Conservation (phyloP, 331 rosid genomes). For the Pyracantha coccinea region DNA sequence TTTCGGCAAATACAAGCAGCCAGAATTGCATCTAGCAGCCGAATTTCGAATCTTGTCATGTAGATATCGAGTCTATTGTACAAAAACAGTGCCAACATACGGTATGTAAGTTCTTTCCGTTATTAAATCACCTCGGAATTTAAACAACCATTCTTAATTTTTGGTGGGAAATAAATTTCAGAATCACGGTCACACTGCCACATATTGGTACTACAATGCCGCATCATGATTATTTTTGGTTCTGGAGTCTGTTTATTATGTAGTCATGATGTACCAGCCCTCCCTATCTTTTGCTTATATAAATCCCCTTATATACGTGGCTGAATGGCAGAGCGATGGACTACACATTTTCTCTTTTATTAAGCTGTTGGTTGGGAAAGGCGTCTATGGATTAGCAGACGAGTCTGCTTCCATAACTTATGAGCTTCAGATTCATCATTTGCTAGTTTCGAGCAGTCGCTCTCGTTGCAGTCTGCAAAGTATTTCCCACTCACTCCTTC, state of each 20-base stretch:
- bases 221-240: too few relatives aligned
- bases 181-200: too few relatives aligned
- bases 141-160: background rate
- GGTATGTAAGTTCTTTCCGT: background rate
- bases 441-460: conserved; percentile 62
- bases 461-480: conserved; percentile 82
- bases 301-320: conserved; percentile 10
- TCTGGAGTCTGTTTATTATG: too few relatives aligned
- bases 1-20: background rate
- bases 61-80: background rate
- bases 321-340: background rate
- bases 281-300: background rate
- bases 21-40: background rate
- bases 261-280: background rate
- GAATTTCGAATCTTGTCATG: background rate
- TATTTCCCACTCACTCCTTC: conserved; percentile 76
- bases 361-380: conserved; percentile 37
- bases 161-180: too few relatives aligned
- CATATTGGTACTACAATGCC: too few relatives aligned
- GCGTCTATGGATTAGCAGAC: conserved; percentile 49
- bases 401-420: conserved; percentile 68
- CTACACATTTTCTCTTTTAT: background rate
- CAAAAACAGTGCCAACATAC: background rate
- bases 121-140: background rate
- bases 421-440: conserved; percentile 72